Percentiles rank a stretch among this genome's conserved stretches.
Conservation (phyloP, 2,329 filamentous ascomycete genomes). For the Cercospora nicotianae region DNA sequence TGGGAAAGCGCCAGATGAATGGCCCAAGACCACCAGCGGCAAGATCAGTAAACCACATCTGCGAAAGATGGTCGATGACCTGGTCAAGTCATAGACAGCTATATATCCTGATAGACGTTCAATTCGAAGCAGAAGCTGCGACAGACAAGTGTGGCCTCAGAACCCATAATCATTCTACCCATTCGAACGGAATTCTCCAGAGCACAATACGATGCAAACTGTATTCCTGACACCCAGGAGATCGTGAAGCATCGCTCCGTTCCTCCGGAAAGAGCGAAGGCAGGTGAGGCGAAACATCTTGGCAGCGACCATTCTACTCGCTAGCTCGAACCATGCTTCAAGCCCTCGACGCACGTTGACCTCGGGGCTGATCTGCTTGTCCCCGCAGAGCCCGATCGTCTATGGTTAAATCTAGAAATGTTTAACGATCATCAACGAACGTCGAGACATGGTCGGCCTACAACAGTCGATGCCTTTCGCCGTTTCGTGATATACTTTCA, state of each 20-base stretch:
- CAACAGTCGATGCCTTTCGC: neutral
- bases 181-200: neutral
- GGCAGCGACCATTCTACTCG: neutral
- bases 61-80: slow-evolving; percentile 27
- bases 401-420: neutral
- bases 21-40: slow-evolving; percentile 33
- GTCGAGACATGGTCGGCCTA: neutral
- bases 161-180: neutral
- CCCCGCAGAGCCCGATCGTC: slow-evolving; percentile 1
- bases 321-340: slow-evolving; percentile 7
- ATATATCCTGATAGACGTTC: neutral
- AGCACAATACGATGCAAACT: neutral
- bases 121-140: neutral
- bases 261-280: neutral
- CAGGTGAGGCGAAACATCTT: slow-evolving; percentile 7
- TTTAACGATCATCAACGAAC: neutral
- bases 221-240: neutral
- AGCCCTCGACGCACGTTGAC: slow-evolving; percentile 13
- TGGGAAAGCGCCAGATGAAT: slow-evolving; percentile 28
- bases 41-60: slow-evolving; percentile 33
- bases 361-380: slow-evolving; percentile 11
- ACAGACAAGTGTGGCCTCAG: neutral
- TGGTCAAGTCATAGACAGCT: slow-evolving; percentile 10
- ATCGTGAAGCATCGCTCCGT: neutral
- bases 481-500: neutral